These are phyloP conservation scores for Arabis alpina DNA, from an alignment of 345 rosid species.

Conservation along the genomic window DNA sequence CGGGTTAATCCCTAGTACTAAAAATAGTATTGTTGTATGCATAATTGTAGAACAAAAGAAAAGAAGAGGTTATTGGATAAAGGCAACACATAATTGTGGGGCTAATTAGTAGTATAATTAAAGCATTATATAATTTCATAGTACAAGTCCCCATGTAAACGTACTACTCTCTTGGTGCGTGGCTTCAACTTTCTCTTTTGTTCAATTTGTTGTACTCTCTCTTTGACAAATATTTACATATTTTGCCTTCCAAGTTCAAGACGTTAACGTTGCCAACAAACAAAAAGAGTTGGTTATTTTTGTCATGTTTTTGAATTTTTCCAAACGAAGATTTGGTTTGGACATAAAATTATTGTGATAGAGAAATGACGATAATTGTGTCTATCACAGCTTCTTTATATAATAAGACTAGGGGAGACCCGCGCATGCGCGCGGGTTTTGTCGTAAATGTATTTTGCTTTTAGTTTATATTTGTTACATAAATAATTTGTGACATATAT, in stretches of 20 bases:
- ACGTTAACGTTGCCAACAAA: constrained; percentile 16
- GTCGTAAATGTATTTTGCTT: too few relatives aligned
- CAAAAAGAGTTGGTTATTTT: not conserved
- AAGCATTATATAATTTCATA: constrained; percentile 1
- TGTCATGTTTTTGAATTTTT: too few relatives aligned
- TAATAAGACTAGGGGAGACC: too few relatives aligned
- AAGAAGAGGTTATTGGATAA: constrained; percentile 16
- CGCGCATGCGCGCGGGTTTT: too few relatives aligned
- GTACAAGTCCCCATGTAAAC: constrained; percentile 38
- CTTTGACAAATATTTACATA: not conserved
- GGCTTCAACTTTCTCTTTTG: not conserved
- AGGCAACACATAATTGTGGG: constrained; percentile 37
- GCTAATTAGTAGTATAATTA: constrained; percentile 17
- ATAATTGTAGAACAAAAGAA: not conserved
- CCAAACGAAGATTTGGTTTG: not conserved
- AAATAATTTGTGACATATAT: too few relatives aligned
- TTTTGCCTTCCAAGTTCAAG: not conserved
- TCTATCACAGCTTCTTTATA: not conserved
- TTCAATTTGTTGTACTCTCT: not conserved
- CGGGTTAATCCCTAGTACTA: too few relatives aligned
- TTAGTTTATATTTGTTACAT: too few relatives aligned
- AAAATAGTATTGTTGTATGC: too few relatives aligned
- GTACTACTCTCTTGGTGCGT: constrained; percentile 32
- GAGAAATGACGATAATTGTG: not conserved
- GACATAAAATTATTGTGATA: not conserved